Percentiles rank a stretch among this genome's conserved stretches.
Evolutionary conservation across 495 filamentous ascomycete genomes (phyloP).

Genomic region (Penicillium herquei): DNA sequence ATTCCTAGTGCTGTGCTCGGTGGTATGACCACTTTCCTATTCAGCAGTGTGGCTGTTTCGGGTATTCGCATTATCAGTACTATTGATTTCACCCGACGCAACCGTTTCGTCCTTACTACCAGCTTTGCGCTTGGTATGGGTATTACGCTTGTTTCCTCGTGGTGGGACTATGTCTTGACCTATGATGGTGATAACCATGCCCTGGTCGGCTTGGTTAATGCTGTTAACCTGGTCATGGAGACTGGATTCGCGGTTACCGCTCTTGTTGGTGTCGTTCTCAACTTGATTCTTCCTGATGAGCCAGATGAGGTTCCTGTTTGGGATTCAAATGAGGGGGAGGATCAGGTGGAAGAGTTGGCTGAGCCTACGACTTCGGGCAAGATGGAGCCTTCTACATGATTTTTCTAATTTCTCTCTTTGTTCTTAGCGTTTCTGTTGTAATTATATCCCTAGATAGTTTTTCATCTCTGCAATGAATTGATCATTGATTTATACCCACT

Average conservation of each 20-base stretch:
- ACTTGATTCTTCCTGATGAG: conserved; percentile 71
- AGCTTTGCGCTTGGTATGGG: conserved; percentile 74
- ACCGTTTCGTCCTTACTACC: conserved; percentile 84
- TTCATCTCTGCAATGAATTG: too few species aligned
- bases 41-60: conserved; percentile 78
- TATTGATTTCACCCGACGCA: conserved; percentile 77
- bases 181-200: conserved; percentile 66
- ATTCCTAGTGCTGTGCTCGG: conserved; percentile 81
- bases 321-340: conserved; percentile 19
- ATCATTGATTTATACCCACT: too few species aligned
- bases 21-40: conserved; percentile 93
- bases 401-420: neutral
- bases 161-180: conserved; percentile 76
- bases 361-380: conserved; percentile 1
- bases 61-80: conserved; percentile 82
- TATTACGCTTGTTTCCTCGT: conserved; percentile 77
- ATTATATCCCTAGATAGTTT: neutral
- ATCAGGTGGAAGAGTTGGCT: conserved; percentile 6
- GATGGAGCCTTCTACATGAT: conserved; percentile 1
- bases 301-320: conserved; percentile 52
- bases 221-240: conserved; percentile 76
- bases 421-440: neutral
- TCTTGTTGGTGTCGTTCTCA: conserved; percentile 68
- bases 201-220: conserved; percentile 77
- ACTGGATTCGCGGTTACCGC: conserved; percentile 67